These are phyloP conservation scores for Aureobasidium mangrovei DNA, from an alignment of 2,329 filamentous ascomycete species.

Conservation along the genomic window DNA sequence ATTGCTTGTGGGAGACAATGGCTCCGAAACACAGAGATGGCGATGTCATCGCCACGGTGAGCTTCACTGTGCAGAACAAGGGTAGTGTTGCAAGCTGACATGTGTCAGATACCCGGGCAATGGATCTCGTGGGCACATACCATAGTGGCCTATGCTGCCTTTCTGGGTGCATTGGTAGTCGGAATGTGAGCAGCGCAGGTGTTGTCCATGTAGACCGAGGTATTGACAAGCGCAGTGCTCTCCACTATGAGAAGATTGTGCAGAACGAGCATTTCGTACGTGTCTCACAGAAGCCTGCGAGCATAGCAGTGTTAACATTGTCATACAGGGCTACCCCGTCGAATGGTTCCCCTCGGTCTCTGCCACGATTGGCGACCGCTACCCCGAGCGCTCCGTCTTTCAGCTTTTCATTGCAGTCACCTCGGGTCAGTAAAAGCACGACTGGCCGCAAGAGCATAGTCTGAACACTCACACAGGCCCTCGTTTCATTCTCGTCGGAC, in stretches of 20 bases:
- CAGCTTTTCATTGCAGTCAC: slow-evolving; percentile 96
- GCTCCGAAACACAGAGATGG: slow-evolving; percentile 54
- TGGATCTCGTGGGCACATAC: slow-evolving; percentile 91
- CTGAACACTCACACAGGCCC: slow-evolving; percentile 50
- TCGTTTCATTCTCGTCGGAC: slow-evolving; percentile 77
- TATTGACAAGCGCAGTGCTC: slow-evolving; percentile 38
- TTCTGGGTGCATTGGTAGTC: slow-evolving; percentile 75
- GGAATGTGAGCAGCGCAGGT: slow-evolving; percentile 41
- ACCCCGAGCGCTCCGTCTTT: slow-evolving; percentile 93
- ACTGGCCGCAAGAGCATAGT: slow-evolving; percentile 2
- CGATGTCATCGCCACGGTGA: slow-evolving; percentile 52
- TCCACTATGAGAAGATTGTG: slow-evolving; percentile 96
- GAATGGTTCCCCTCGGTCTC: slow-evolving; percentile 46
- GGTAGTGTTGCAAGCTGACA: background rate
- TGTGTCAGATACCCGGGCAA: slow-evolving; percentile 62
- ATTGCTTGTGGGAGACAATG: slow-evolving; percentile 34
- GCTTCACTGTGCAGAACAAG: slow-evolving; percentile 17
- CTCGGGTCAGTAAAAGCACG: slow-evolving; percentile 49
- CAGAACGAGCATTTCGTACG: slow-evolving; percentile 80
- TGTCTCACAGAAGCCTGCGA: slow-evolving; percentile 14
- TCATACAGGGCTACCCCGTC: slow-evolving; percentile 50
- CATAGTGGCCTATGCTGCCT: slow-evolving; percentile 71
- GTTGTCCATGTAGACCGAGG: background rate
- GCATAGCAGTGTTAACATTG: slow-evolving; percentile 14
- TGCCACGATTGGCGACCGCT: slow-evolving; percentile 92